A percentile compares a stretch with the other conserved stretches of the same genome.
These are phyloP conservation scores for Nemania serpens DNA, from an alignment of 2,329 filamentous ascomycete species.

Conservation along the genomic window DNA sequence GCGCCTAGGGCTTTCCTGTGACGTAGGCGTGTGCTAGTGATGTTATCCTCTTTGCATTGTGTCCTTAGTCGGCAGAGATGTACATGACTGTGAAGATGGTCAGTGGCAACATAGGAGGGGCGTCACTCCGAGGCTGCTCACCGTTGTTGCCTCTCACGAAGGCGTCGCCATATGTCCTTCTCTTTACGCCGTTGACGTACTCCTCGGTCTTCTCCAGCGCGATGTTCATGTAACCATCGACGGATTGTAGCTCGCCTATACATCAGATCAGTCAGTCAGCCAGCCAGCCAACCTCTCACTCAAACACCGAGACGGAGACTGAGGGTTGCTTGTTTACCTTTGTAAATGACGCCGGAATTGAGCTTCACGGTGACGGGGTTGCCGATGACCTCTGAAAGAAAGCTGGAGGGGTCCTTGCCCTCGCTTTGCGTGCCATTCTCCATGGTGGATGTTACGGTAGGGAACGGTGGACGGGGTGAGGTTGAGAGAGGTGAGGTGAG, in stretches of 20 bases:
- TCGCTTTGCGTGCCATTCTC: conserved; percentile 75
- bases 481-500: not conserved
- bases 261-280: not conserved
- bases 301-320: too few relatives aligned
- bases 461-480: not conserved
- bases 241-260: conserved; percentile 88
- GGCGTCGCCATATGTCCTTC: conserved; percentile 87
- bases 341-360: conserved; percentile 98
- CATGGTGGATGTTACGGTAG: conserved; percentile 54
- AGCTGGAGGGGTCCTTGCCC: conserved; percentile 90
- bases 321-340: conserved; percentile 64
- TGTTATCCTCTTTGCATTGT: not conserved
- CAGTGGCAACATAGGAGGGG: conserved; percentile 17
- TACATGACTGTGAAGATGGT: conserved; percentile 63
- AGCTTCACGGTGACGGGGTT: conserved; percentile 94
- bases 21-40: not conserved
- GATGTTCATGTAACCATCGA: conserved; percentile 99
- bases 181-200: conserved; percentile 82
- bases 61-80: conserved; percentile 64
- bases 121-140: conserved; percentile 42
- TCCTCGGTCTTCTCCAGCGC: conserved; percentile 95
- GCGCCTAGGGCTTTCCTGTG: not conserved
- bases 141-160: conserved; percentile 97
- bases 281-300: not conserved
- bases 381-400: conserved; percentile 92